These are phyloP conservation scores for Dioscorea zingiberensis DNA, from an alignment of 106 monocot genomes.

Conservation along the genomic window DNA sequence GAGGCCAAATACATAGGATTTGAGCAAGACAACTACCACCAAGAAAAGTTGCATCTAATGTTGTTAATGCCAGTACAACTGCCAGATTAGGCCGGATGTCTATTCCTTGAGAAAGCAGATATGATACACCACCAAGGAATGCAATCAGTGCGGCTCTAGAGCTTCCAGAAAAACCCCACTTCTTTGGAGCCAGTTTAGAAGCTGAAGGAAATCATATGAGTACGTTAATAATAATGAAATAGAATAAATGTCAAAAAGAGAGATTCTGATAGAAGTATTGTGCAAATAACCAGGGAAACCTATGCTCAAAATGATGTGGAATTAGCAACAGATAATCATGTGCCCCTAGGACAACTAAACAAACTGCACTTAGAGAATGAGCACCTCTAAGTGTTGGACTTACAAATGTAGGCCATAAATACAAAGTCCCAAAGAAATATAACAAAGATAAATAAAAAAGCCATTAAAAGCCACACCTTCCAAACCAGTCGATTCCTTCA, in stretches of 20 bases:
- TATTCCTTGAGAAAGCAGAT: conserved; percentile 74
- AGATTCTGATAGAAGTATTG: too few species aligned
- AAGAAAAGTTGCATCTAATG: conserved; percentile 78
- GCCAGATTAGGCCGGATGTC: conserved; percentile 87
- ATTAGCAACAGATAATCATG: not conserved
- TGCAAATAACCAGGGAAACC: not conserved
- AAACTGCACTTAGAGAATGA: too few species aligned
- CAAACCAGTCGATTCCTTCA: conserved; percentile 87
- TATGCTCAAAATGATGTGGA: not conserved
- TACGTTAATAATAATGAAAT: too few species aligned
- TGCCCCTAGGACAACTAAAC: not conserved
- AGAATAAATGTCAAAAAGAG: too few species aligned
- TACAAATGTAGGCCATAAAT: too few species aligned
- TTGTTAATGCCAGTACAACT: conserved; percentile 54
- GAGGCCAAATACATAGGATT: conserved; percentile 86
- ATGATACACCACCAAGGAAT: conserved; percentile 66
- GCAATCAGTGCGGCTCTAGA: conserved; percentile 49
- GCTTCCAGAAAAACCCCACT: conserved; percentile 82
- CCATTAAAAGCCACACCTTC: conserved; percentile 51
- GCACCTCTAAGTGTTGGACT: too few species aligned
- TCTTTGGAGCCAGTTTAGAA: conserved; percentile 84
- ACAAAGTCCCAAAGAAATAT: not conserved
- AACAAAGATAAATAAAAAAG: not conserved
- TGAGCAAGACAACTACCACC: conserved; percentile 92
- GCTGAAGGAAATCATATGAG: conserved; percentile 31